phyloP scores from a whole-genome alignment of 2,329 filamentous ascomycete genomes.

The Lasiodiplodia sp. region DNA sequence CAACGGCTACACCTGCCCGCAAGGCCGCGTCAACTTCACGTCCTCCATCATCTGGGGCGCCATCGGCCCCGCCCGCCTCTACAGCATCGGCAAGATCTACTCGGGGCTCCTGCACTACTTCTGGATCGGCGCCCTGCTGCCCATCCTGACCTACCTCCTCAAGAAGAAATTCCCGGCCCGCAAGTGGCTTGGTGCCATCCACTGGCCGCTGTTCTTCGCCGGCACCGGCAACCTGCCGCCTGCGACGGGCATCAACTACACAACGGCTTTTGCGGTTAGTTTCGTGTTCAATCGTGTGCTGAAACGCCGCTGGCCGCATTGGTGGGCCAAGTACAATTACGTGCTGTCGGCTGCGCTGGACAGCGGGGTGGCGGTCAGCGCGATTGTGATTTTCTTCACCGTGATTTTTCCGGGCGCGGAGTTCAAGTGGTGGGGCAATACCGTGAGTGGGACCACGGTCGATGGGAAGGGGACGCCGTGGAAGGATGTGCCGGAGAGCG shows the following conservation, averaged over 20 bases:
- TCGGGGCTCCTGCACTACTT: conserved; percentile 59
- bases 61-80: conserved; percentile 63
- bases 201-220: conserved; percentile 69
- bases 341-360: conserved; percentile 44
- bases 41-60: conserved; percentile 74
- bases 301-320: background rate
- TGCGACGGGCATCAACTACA: conserved; percentile 30
- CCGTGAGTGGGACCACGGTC: conserved; percentile 44
- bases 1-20: conserved; percentile 66
- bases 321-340: conserved; percentile 28
- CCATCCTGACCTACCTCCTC: conserved; percentile 60
- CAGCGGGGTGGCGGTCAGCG: conserved; percentile 43
- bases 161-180: conserved; percentile 58
- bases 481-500: conserved; percentile 39
- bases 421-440: conserved; percentile 48
- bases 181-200: conserved; percentile 55
- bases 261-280: conserved; percentile 9
- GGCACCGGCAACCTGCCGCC: conserved; percentile 66
- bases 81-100: conserved; percentile 57
- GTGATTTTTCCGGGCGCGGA: conserved; percentile 42
- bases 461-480: conserved; percentile 47
- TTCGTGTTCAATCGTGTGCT: conserved; percentile 10
- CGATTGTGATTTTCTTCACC: conserved; percentile 44
- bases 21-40: conserved; percentile 64
- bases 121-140: conserved; percentile 59